Evolutionary conservation across 2,329 filamentous ascomycete species (phyloP).

Genomic region (Neofusicoccum parvum): DNA sequence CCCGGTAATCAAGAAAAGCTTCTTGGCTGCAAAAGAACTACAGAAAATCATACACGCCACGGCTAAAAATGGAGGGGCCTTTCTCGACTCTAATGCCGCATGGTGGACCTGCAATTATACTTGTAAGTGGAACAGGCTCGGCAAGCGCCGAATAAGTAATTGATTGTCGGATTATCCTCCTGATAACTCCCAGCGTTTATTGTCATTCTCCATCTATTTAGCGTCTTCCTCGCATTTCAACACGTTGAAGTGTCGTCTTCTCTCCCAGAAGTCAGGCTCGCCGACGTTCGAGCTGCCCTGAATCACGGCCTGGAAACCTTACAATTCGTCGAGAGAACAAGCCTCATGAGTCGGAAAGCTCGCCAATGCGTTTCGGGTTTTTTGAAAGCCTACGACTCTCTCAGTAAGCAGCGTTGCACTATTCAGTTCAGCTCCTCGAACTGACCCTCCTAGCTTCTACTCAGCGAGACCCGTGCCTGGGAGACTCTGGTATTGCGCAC

Average conservation of each 20-base stretch:
- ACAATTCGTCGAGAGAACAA: neutral
- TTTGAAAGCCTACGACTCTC: neutral
- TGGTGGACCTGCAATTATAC: slow-evolving; percentile 3
- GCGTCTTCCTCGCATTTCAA: neutral
- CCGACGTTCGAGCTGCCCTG: neutral
- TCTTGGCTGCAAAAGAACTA: neutral
- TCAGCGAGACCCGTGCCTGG: neutral
- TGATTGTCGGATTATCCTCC: neutral
- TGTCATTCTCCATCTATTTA: neutral
- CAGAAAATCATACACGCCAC: neutral
- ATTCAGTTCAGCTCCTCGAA: too few relatives aligned
- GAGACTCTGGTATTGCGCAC: too few relatives aligned
- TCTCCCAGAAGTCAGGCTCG: neutral
- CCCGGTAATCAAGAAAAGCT: neutral
- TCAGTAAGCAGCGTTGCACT: neutral
- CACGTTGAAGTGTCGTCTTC: neutral
- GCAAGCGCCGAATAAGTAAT: neutral
- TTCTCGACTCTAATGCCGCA: neutral
- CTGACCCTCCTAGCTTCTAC: neutral
- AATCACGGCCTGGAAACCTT: neutral
- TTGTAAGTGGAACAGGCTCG: neutral
- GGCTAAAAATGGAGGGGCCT: neutral
- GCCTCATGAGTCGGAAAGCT: neutral
- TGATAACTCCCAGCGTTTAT: neutral
- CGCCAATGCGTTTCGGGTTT: neutral